Base-by-base conservation (phyloP, 768 basidiomycete genomes). In the Rhodotorula paludigena region DNA sequence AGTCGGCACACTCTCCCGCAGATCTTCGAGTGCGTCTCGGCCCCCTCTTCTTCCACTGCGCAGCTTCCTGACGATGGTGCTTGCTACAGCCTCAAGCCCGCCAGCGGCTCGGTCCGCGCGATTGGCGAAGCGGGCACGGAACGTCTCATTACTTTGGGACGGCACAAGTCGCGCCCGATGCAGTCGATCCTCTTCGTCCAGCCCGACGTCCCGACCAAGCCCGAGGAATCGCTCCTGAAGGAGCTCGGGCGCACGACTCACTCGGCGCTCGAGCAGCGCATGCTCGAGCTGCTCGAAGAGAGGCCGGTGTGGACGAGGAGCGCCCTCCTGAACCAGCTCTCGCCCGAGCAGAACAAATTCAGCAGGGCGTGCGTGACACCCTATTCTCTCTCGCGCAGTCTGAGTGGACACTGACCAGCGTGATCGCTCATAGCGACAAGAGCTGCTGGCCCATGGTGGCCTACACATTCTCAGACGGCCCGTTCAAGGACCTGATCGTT, bases 391-490 rank as follows among this genome's bases (percentile, higher is more conserved):
- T n/a, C 20, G 15, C 1, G 51, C 5, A 8, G 11, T 16, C n/a
- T n/a, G n/a, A n/a, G 21, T 12, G 18, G 44, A 23, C 7, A 25
- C 35, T 53, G 52, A 53, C 52, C 21, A 6, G 5, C 16, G 2
- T 5, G 21, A 5, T 28, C 38, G 20, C 5, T 2, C 12, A 23
- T 66, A 75, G 71, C 48, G 55, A 64, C 47, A 76, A 75, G 58
- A 33, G 54, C 9, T 57, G 65, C 23, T 58, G 67, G 42, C 57
- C 73, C 0, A 54, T 61, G n/a, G 38, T 88, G 7, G 87, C 86
- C 61, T 99, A 93, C 75, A 87, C 89, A 15, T 93, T 97, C 76
- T 85, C 87, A 72, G 93, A 96, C 72, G 96, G 96, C 0, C 92
- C 93, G 5, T 98, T 89, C 87, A 83, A 91, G 47, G 93, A 97